Evolutionary conservation across 352 stramenopile species (phyloP), one percentile per base, ranked within the genome.

Genomic region (Blastocystis sp.): DNA sequence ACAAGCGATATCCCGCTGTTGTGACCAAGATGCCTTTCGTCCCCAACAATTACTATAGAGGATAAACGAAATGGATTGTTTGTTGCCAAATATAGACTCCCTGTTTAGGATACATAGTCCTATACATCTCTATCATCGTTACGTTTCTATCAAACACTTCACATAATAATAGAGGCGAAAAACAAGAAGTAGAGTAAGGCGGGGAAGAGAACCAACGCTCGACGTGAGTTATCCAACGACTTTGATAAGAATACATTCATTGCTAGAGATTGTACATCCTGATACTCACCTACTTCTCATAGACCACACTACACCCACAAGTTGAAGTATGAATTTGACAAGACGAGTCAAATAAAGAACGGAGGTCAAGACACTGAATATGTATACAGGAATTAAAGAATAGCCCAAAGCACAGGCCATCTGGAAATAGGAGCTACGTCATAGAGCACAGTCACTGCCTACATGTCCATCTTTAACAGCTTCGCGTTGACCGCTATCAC

Each of bases 1-100:
- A 95, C 91, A 99, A 99, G 92, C 90, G 79, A 54, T 94, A 96
- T 92, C 92, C 93, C 56, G 94, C 96, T 5, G 93, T 94, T 47
- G 93, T 99, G 69, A 95, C 94, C 90, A 98, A 98, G 93, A 99
- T 99, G 96, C 97, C 97, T 45, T 99, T 99, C 91, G 95, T 99
- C 45, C 93, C 95, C 13, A 93, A 95, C 53, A 93, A 94, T 47
- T 99, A 99, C 93, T 99, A 98, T 92, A 92, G 93, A 63, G 93
- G 59, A 88, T 88, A 88, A 88, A 81, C 4, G 70, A 76, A 43
- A 63, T 45, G 47, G 63, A 50, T 73, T 73, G 63, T 73, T 73
- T 59, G 50, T 59, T 59, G 13, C 0, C 13, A 59, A 59, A 0
- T 34, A 34, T 34, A 34, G 30, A 34, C 30, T 34, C 30, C 30